A percentile compares a stretch with the other conserved stretches of the same genome.
Evolutionary conservation across 1,284 basidiomycete species (phyloP).

Genomic region (Pholiota adiposa): DNA sequence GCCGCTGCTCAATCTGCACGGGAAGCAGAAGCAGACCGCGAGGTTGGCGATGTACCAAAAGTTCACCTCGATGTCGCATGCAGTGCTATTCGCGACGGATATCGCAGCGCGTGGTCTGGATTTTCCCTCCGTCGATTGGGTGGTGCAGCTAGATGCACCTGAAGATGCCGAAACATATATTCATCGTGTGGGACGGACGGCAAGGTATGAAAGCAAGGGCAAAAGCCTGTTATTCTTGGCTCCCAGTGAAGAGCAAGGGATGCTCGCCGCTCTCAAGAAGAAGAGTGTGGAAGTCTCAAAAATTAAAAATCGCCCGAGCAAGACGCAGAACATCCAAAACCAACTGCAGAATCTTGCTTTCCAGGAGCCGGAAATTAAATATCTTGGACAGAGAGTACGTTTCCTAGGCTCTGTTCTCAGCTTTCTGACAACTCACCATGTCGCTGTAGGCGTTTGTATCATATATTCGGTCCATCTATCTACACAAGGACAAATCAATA

Average conservation of each 20-base stretch:
- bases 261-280: conserved; percentile 72
- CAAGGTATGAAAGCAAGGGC: conserved; percentile 90
- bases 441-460: conserved; percentile 87
- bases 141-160: conserved; percentile 95
- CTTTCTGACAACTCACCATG: conserved; percentile 1
- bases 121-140: conserved; percentile 98
- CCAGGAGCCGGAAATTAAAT: conserved; percentile 97
- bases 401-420: conserved; percentile 9
- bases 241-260: conserved; percentile 93
- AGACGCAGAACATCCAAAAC: conserved; percentile 85
- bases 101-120: conserved; percentile 97
- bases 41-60: conserved; percentile 83
- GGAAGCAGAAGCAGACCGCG: conserved; percentile 95
- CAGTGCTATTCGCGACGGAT: conserved; percentile 94
- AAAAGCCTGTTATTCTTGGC: conserved; percentile 85
- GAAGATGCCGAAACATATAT: conserved; percentile 99
- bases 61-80: conserved; percentile 80
- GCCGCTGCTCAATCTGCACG: conserved; percentile 90
- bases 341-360: conserved; percentile 94
- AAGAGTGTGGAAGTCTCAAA: conserved; percentile 80
- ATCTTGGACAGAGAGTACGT: conserved; percentile 89
- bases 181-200: conserved; percentile 95
- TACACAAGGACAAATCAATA: conserved; percentile 94
- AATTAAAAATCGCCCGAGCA: conserved; percentile 92
- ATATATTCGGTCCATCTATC: conserved; percentile 90